Evolutionary conservation across 257 asterid species (phyloP).

Genomic region (Nicotiana otophora): DNA sequence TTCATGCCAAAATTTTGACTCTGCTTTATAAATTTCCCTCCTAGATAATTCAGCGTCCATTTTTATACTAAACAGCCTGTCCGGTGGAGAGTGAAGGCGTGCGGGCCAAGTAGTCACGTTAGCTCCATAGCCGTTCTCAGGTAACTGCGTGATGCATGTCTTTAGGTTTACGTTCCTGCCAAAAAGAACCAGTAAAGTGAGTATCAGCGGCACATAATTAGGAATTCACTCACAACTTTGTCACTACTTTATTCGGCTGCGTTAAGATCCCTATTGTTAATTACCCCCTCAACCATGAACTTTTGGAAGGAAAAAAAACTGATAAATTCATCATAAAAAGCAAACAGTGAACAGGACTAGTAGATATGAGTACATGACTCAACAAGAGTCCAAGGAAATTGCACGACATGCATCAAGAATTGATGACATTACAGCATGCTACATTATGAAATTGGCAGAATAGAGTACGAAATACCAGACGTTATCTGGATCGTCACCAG

Average conservation of each 20-base stretch:
- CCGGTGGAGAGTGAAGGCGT: conserved; percentile 56
- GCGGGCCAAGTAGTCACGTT: conserved; percentile 50
- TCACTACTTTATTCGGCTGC: not conserved
- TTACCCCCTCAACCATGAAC: not conserved
- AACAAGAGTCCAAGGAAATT: not conserved
- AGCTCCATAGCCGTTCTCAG: conserved; percentile 51
- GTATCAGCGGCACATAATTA: not conserved
- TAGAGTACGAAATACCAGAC: conserved; percentile 39
- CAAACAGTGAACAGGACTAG: not conserved
- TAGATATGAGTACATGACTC: not conserved
- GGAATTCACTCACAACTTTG: not conserved
- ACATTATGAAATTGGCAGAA: not conserved
- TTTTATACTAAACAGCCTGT: conserved; percentile 47
- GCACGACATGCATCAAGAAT: not conserved
- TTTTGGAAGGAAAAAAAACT: not conserved
- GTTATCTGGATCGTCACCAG: conserved; percentile 41
- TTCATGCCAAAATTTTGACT: conserved; percentile 43
- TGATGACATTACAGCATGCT: not conserved
- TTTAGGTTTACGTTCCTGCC: conserved; percentile 38
- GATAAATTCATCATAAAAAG: not conserved
- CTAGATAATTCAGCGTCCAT: conserved; percentile 61
- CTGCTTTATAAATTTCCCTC: conserved; percentile 59
- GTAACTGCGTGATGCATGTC: conserved; percentile 47
- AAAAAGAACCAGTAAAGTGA: not conserved
- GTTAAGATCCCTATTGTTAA: not conserved